Evolutionary conservation across 2,329 filamentous ascomycete genomes (phyloP), one percentile per base, ranked within the genome.

Genomic region (Nemania abortiva): DNA sequence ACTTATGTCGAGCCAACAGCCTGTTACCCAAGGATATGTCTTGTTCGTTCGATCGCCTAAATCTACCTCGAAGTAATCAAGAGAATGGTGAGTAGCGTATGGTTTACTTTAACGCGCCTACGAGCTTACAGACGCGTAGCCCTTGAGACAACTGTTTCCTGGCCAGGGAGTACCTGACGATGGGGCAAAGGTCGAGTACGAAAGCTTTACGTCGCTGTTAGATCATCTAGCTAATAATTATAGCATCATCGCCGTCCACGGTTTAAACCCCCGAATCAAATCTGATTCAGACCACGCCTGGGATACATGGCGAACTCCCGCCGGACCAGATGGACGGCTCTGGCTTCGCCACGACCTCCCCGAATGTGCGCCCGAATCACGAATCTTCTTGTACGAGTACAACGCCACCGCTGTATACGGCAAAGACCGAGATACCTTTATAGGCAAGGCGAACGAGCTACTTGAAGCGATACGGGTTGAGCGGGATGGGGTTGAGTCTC

Each of bases 281-380:
- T 60, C 68, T 3, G 71, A 70, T 24, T 29, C 37, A 6, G 71
- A 71, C 5, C 75, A 78, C 53, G 75, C 75, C 9, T 74, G 64
- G 70, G 73, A 77, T 68, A 77, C 74, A 20, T 78, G 75, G 76
- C 69, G 72, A 45, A 70, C 66, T 15, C 69, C 72, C 24, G 6
- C 63, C 6, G 72, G 72, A 2, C 65, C 72, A 3, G 7, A 50
- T 6, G 74, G 74, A 4, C 68, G 66, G 37, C 72, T 77, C 6
- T 77, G 76, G 76, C 76, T 75, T 39, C 70, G 68, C 34, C 74
- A 74, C 37, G 74, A 75, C 29, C 76, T 78, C 20, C 75, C 71
- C 39, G 13, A 61, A 49, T 7, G 62, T 24, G 18, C 75, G 6
- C 69, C 77, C 31, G 69, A 80, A 18, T 64, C 76, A 10, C 71